Conservation (phyloP, 2,329 filamentous ascomycete species). For the Ophiocordyceps camponoti-saundersi region DNA sequence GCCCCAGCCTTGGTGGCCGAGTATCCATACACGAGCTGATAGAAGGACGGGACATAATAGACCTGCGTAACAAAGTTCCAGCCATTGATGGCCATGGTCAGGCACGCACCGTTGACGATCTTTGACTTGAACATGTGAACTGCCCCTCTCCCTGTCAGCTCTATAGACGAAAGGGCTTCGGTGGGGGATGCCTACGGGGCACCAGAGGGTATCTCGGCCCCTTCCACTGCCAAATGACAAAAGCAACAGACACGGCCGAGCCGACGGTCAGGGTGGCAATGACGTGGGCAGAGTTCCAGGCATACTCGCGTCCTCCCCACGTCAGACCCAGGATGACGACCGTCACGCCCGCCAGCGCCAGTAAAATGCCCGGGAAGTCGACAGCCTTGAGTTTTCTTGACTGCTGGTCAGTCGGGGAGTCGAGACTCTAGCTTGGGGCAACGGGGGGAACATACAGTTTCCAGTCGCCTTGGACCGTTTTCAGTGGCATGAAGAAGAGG, state of each 20-base stretch:
- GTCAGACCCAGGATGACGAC: constrained; percentile 32
- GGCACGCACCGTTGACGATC: constrained; percentile 35
- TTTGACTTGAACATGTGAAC: constrained; percentile 35
- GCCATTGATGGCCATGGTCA: constrained; percentile 40
- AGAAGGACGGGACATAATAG: constrained; percentile 29
- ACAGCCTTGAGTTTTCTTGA: constrained; percentile 29
- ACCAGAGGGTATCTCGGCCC: constrained; percentile 29
- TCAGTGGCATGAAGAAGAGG: constrained; percentile 38
- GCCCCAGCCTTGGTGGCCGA: constrained; percentile 22
- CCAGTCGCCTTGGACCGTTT: constrained; percentile 35
- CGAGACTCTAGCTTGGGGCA: not conserved
- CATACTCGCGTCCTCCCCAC: constrained; percentile 42
- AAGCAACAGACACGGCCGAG: constrained; percentile 23
- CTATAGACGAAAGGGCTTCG: not conserved
- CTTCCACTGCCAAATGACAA: constrained; percentile 35
- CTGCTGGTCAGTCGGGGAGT: not conserved
- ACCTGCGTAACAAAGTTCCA: constrained; percentile 43
- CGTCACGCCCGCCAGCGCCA: constrained; percentile 27
- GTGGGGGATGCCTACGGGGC: constrained; percentile 16
- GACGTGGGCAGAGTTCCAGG: constrained; percentile 37
- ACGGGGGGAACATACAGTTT: constrained; percentile 13
- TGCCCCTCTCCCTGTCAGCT: constrained; percentile 1
- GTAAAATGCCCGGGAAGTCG: constrained; percentile 29
- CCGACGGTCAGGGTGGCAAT: constrained; percentile 37
- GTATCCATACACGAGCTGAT: constrained; percentile 27